These are phyloP conservation scores for Plasmodium reichenowi DNA, from an alignment of 169 alveolate genomes.

Conservation along the genomic window DNA sequence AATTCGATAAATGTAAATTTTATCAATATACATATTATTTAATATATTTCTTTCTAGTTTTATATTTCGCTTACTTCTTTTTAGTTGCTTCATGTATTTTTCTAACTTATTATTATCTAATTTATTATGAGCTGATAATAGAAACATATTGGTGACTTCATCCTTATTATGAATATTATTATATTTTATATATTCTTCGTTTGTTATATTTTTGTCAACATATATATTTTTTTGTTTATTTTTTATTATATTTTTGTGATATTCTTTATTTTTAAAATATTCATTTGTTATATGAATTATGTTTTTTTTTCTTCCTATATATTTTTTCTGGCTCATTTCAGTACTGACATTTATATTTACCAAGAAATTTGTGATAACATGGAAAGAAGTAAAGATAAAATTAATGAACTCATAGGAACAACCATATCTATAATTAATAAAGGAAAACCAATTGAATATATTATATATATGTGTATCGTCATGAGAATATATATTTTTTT, in stretches of 20 bases:
- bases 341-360: conserved; percentile 17
- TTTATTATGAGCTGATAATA: neutral
- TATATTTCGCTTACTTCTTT: neutral
- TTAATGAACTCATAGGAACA: conserved; percentile 66
- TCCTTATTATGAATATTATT: too few species aligned
- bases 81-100: conserved; percentile 6
- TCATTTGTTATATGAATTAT: too few species aligned
- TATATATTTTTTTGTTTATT: neutral
- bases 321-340: conserved; percentile 19
- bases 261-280: too few species aligned
- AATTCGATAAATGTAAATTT: conserved; percentile 29
- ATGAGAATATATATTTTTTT: conserved; percentile 16
- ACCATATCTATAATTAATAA: conserved; percentile 67
- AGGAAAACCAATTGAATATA: conserved; percentile 27
- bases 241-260: too few species aligned
- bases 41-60: neutral
- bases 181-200: too few species aligned
- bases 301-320: conserved; percentile 18
- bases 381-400: conserved; percentile 54
- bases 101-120: neutral
- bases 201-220: neutral
- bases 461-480: conserved; percentile 28
- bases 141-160: too few species aligned
- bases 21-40: conserved; percentile 16
- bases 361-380: conserved; percentile 27